Percentiles rank a stretch among this genome's conserved stretches.
phyloP scores from a whole-genome alignment of 2,329 filamentous ascomycete species.

The Fusarium sp. region DNA sequence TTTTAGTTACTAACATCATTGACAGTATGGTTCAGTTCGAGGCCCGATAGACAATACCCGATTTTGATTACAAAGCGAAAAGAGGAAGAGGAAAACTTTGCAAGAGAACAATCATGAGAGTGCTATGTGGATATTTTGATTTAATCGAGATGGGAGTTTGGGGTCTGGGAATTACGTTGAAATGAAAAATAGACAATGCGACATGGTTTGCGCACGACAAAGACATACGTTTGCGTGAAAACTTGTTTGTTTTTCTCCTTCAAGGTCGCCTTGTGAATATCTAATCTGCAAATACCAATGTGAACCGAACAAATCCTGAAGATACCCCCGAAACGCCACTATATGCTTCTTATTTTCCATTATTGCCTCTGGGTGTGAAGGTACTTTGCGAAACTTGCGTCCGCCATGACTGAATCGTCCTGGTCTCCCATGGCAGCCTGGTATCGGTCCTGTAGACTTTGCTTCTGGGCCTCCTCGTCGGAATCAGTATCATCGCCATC shows the following conservation, averaged over 20 bases:
- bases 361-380: constrained; percentile 60
- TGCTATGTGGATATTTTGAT: constrained; percentile 39
- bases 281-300: constrained; percentile 37
- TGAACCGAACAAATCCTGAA: constrained; percentile 29
- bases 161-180: constrained; percentile 40
- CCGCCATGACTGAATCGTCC: constrained; percentile 62
- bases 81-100: constrained; percentile 13
- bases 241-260: constrained; percentile 27
- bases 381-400: constrained; percentile 73
- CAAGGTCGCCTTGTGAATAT: constrained; percentile 42
- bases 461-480: constrained; percentile 70
- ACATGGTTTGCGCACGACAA: constrained; percentile 23
- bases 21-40: constrained; percentile 97
- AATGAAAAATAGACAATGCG: constrained; percentile 37
- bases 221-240: constrained; percentile 18
- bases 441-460: constrained; percentile 81
- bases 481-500: constrained; percentile 67
- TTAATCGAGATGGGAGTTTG: constrained; percentile 44
- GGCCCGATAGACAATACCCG: constrained; percentile 71
- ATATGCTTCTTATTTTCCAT: constrained; percentile 29
- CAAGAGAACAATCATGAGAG: constrained; percentile 10
- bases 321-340: constrained; percentile 42
- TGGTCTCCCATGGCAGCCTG: constrained; percentile 77
- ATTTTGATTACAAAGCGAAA: constrained; percentile 25
- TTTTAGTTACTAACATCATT: constrained; percentile 13